Conservation (phyloP, 768 basidiomycete genomes). For the Hericium alpestre region DNA sequence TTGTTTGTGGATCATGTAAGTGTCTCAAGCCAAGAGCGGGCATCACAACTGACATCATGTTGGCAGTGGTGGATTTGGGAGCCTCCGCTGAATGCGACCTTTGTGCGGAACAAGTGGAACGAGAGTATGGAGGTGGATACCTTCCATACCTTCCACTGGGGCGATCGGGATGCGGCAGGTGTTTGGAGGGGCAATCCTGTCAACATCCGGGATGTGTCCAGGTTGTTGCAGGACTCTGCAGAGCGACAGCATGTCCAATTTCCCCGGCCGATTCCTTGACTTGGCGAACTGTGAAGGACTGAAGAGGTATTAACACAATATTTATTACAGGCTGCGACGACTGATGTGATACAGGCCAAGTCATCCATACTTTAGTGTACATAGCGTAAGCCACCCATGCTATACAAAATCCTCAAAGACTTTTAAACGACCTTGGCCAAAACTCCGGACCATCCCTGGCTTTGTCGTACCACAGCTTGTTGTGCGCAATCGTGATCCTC, state of each 20-base stretch:
- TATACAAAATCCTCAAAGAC: not conserved
- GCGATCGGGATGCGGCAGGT: constrained; percentile 24
- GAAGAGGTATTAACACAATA: not conserved
- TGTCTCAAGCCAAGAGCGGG: not conserved
- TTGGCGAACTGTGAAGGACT: not conserved
- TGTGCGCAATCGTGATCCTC: constrained; percentile 9
- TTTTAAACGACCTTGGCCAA: not conserved
- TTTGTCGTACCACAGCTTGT: constrained; percentile 9
- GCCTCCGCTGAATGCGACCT: constrained; percentile 35
- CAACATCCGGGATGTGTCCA: constrained; percentile 28
- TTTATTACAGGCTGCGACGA: no score
- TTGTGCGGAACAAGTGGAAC: constrained; percentile 36
- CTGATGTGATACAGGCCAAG: no score
- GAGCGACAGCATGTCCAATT: constrained; percentile 23
- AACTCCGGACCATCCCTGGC: not conserved
- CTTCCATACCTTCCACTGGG: constrained; percentile 44
- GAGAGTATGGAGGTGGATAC: constrained; percentile 39
- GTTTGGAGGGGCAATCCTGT: constrained; percentile 25
- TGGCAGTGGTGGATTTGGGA: constrained; percentile 37
- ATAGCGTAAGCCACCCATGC: no score
- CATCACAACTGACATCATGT: not conserved
- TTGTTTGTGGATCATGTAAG: constrained; percentile 38
- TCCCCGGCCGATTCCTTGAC: constrained; percentile 5
- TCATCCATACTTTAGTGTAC: no score
- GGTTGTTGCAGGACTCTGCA: constrained; percentile 29